These are phyloP conservation scores for Kodamaea fungicola DNA, from an alignment of 1,139 yeast genomes.

Conservation along the genomic window DNA sequence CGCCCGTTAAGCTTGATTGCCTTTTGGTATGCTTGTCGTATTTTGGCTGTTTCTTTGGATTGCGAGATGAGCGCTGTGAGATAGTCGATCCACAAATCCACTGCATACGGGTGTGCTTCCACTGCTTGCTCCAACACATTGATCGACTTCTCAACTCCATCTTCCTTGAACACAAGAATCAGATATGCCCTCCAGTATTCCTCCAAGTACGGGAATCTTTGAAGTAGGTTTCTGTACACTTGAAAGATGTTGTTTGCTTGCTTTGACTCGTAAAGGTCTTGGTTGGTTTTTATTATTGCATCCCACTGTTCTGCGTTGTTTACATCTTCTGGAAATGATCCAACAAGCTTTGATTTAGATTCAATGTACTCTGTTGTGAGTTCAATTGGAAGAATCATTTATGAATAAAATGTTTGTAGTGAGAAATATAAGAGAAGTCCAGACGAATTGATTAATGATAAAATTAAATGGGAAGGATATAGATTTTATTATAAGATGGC, in stretches of 20 bases:
- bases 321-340: slow-evolving; percentile 15
- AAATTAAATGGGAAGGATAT: no score
- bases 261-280: slow-evolving; percentile 3
- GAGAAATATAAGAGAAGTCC: no score
- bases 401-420: neutral
- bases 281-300: slow-evolving; percentile 23
- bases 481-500: no score
- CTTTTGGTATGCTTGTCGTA: slow-evolving; percentile 22
- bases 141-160: slow-evolving; percentile 51
- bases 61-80: slow-evolving; percentile 45
- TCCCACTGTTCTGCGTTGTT: slow-evolving; percentile 33
- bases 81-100: slow-evolving; percentile 69
- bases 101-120: slow-evolving; percentile 48
- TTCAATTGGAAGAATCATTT: neutral
- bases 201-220: slow-evolving; percentile 53
- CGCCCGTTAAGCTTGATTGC: slow-evolving; percentile 47
- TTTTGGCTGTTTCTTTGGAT: slow-evolving; percentile 14
- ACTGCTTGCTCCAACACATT: slow-evolving; percentile 45
- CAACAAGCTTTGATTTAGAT: neutral
- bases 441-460: no score
- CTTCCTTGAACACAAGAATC: slow-evolving; percentile 50
- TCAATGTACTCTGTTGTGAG: neutral
- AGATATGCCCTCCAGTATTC: slow-evolving; percentile 61
- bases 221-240: slow-evolving; percentile 32
- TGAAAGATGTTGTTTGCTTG: slow-evolving; percentile 1